Conservation (phyloP, 2,329 filamentous ascomycete genomes). For the Aureobasidium leucospermi region DNA sequence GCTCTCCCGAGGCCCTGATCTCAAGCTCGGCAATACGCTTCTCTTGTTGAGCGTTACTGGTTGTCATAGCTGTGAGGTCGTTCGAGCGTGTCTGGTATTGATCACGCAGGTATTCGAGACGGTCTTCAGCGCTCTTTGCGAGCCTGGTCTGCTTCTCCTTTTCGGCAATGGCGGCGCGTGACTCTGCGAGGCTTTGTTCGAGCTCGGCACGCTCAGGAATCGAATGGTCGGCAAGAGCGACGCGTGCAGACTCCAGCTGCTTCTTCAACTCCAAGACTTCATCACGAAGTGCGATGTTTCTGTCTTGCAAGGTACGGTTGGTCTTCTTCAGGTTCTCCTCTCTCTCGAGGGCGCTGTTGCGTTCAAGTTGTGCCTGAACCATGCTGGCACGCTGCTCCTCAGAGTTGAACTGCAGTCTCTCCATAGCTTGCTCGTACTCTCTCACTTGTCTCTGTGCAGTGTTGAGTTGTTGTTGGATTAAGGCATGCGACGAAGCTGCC, state of each 20-base stretch:
- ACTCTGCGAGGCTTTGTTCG: slow-evolving; percentile 20
- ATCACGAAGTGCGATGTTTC: slow-evolving; percentile 17
- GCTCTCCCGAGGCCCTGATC: slow-evolving; percentile 24
- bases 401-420: slow-evolving; percentile 26
- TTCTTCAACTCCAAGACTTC: slow-evolving; percentile 23
- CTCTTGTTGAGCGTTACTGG: slow-evolving; percentile 43
- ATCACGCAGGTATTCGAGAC: slow-evolving; percentile 50
- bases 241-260: slow-evolving; percentile 25
- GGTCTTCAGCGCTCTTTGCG: slow-evolving; percentile 33
- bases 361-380: slow-evolving; percentile 20
- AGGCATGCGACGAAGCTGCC: slow-evolving; percentile 15
- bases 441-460: slow-evolving; percentile 16
- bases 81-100: slow-evolving; percentile 54
- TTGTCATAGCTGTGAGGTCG: slow-evolving; percentile 37
- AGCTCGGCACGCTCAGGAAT: slow-evolving; percentile 28
- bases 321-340: neutral
- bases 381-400: slow-evolving; percentile 27
- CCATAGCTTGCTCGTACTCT: slow-evolving; percentile 24
- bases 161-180: slow-evolving; percentile 16
- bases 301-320: neutral
- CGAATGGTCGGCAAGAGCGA: slow-evolving; percentile 21
- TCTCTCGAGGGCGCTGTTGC: slow-evolving; percentile 21
- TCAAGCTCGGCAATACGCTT: slow-evolving; percentile 23
- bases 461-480: neutral
- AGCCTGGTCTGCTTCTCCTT: slow-evolving; percentile 23